A percentile compares a stretch with the other conserved stretches of the same genome.
These are phyloP conservation scores for Zopfia rhizophila DNA, from an alignment of 2,329 filamentous ascomycete species.

Conservation along the genomic window DNA sequence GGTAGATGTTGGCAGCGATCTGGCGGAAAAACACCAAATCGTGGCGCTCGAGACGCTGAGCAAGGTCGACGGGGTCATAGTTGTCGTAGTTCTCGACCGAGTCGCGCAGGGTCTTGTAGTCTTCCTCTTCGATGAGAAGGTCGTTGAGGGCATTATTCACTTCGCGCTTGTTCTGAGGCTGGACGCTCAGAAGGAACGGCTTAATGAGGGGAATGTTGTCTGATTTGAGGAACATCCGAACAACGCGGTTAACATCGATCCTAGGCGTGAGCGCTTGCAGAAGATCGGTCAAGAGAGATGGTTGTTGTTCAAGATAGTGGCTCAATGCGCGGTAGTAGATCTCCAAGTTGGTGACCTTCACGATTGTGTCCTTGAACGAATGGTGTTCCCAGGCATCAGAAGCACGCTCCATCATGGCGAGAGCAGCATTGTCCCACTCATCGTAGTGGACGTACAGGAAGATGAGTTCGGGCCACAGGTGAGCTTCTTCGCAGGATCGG, in stretches of 20 bases:
- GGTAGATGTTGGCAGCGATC: slow-evolving; percentile 97
- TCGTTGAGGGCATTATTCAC: slow-evolving; percentile 99
- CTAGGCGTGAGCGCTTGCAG: slow-evolving; percentile 90
- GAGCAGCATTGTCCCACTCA: slow-evolving; percentile 95
- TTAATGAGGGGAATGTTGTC: slow-evolving; percentile 99
- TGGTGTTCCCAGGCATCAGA: slow-evolving; percentile 99
- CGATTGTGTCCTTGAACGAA: slow-evolving; percentile 98
- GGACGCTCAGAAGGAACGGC: slow-evolving; percentile 96
- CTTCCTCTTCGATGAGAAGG: slow-evolving; percentile 96
- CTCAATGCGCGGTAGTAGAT: slow-evolving; percentile 98
- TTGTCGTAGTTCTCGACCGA: slow-evolving; percentile 99
- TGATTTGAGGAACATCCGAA: slow-evolving; percentile 98
- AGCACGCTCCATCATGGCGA: slow-evolving; percentile 97
- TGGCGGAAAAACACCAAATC: slow-evolving; percentile 99
- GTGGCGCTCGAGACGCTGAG: slow-evolving; percentile 93
- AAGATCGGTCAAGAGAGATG: slow-evolving; percentile 93
- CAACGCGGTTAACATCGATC: slow-evolving; percentile 98
- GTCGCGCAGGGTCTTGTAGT: slow-evolving; percentile 97
- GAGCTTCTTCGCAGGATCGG: slow-evolving; percentile 89
- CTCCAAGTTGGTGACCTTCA: slow-evolving; percentile 98
- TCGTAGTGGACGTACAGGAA: slow-evolving; percentile 99
- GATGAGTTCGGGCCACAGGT: slow-evolving; percentile 96
- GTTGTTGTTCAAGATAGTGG: slow-evolving; percentile 98
- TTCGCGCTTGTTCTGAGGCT: slow-evolving; percentile 95
- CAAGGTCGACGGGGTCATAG: slow-evolving; percentile 94